These are phyloP conservation scores for Penicillium sp. DNA, from an alignment of 2,329 filamentous ascomycete species.

Conservation along the genomic window DNA sequence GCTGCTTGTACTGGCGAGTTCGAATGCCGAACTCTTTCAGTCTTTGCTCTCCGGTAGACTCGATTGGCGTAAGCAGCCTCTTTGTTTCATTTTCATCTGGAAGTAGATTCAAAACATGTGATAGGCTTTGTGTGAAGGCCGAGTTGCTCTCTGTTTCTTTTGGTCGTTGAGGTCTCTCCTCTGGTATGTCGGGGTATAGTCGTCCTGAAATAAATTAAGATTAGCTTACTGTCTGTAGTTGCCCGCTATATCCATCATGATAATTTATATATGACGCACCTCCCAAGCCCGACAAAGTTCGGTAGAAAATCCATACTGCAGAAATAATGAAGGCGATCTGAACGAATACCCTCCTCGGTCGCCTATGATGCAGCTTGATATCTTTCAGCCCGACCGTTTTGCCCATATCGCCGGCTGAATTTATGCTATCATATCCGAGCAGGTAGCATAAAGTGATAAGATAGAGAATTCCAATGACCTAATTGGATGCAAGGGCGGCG, in stretches of 20 bases:
- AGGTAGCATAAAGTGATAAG: neutral
- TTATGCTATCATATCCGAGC: too few species aligned
- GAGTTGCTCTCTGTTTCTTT: neutral
- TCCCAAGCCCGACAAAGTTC: neutral
- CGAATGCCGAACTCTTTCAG: conserved; percentile 47
- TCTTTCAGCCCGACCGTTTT: neutral
- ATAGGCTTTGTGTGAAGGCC: neutral
- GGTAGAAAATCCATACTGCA: neutral
- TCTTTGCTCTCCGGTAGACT: conserved; percentile 43
- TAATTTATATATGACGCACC: neutral
- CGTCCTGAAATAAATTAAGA: neutral
- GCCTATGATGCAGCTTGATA: conserved; percentile 1
- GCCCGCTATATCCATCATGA: neutral
- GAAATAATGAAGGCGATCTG: neutral
- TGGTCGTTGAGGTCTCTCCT: neutral
- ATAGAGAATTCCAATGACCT: neutral
- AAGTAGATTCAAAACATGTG: neutral
- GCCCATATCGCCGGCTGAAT: neutral
- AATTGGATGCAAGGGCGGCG: neutral
- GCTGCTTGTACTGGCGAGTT: conserved; percentile 44
- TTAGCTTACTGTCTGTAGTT: neutral
- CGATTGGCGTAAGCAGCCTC: conserved; percentile 43
- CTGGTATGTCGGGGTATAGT: neutral
- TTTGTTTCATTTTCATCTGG: conserved; percentile 1
- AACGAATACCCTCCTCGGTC: neutral